Evolutionary conservation across 495 filamentous ascomycete genomes (phyloP), one percentile per base, ranked within the genome.

Genomic region (Cercophora sp.): DNA sequence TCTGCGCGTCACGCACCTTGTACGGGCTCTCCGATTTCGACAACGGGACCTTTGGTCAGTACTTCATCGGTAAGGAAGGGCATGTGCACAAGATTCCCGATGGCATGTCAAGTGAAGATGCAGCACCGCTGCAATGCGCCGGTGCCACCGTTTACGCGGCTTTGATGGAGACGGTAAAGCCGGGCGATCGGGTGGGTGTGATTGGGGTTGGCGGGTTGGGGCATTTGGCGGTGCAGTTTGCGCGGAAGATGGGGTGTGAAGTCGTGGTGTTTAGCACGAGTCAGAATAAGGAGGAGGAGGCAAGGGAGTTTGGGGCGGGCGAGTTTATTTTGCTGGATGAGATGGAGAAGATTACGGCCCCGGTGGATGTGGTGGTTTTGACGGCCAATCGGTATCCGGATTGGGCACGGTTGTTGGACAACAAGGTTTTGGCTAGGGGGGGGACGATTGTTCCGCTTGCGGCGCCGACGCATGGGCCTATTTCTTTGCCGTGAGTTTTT

Each of bases 211-310:
- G 81, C 24, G 81, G 80, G 9, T 70, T 85, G 0, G 82, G 82
- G 8, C 81, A 85, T 62, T 53, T 84, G 43, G 81, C 81, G 4
- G 79, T 85, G 52, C 77, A 82, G 65, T 77, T 81, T 32, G 80
- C 79, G 8, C 57, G 68, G 23, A 79, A 80, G 57, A 78, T 81
- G 74, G 82, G 81, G 6, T 77, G 68, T 55, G 72, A 78, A 16
- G 81, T 84, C 1, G 75, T 84, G 2, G 81, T 80, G 0, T 65
- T 84, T 19, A 79, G 75, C 3, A 66, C 72, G 25, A 71, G 69
- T 3, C 72, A 80, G 37, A 55, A 60, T 26, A 85, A 85, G 70
- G 68, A 71, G 16, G 67, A 72, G 23, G 79, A 84, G 56, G 81
- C 82, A 0, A 60, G 74, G 41, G 54, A 56, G 45, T 71, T 82